Percentiles rank a stretch among this genome's conserved stretches.
Evolutionary conservation across 768 basidiomycete species (phyloP).

Genomic region (Pulveroboletus ravenelii): DNA sequence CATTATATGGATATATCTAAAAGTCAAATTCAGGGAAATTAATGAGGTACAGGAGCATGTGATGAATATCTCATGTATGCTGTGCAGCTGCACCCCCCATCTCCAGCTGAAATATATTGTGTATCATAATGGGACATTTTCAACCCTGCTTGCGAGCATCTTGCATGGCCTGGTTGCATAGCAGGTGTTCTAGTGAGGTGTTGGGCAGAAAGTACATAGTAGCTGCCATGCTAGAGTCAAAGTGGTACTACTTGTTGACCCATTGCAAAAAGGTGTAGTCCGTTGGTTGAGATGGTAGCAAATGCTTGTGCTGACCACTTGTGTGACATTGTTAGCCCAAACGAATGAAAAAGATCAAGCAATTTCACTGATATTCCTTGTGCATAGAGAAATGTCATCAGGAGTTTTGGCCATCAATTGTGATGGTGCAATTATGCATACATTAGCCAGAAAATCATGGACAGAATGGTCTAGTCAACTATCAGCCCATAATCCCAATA

Average conservation of each 20-base stretch:
- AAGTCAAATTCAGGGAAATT: conserved; percentile 25
- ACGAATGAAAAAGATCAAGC: not conserved
- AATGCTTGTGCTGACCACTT: not conserved
- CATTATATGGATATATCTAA: not conserved
- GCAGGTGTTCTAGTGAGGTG: conserved; percentile 6
- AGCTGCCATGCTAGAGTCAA: conserved; percentile 35
- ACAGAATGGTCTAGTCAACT: no score
- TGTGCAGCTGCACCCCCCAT: not conserved
- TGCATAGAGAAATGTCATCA: not conserved
- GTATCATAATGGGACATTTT: no score
- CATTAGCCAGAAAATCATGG: no score
- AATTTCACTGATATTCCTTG: not conserved
- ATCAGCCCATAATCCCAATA: no score
- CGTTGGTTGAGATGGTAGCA: not conserved
- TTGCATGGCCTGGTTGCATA: conserved; percentile 17
- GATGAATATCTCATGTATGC: not conserved
- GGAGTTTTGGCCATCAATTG: not conserved
- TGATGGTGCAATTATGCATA: not conserved
- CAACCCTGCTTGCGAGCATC: conserved; percentile 1
- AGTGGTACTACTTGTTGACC: conserved; percentile 32
- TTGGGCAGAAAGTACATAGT: conserved; percentile 30
- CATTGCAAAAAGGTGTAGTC: conserved; percentile 33
- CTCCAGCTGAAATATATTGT: conserved; percentile 2
- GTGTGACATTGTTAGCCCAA: not conserved
- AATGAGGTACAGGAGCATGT: conserved; percentile 26